These are phyloP conservation scores for Kwoniella europaea DNA, from an alignment of 768 basidiomycete genomes.

Conservation along the genomic window DNA sequence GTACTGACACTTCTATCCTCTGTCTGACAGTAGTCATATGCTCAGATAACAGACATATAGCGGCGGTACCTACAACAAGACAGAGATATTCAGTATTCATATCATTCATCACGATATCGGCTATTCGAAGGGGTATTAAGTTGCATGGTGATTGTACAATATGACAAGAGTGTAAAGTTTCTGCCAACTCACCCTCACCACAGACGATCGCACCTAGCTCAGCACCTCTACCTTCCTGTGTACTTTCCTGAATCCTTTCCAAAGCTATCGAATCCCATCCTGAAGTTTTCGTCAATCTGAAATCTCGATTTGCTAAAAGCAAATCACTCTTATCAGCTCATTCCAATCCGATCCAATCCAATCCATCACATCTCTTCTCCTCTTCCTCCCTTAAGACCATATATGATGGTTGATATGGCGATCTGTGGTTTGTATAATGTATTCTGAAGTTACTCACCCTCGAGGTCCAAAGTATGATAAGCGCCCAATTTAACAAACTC, in stretches of 20 bases:
- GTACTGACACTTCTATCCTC: slow-evolving; percentile 83
- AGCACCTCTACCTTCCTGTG: slow-evolving; percentile 89
- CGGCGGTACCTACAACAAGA: slow-evolving; percentile 69
- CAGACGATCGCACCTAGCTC: slow-evolving; percentile 95
- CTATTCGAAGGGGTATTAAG: no score
- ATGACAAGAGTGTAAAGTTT: no score
- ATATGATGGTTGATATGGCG: no score
- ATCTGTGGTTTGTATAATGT: no score
- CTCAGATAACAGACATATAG: slow-evolving; percentile 91
- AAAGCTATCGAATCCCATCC: slow-evolving; percentile 91
- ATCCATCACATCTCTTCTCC: no score
- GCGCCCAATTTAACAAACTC: slow-evolving; percentile 88
- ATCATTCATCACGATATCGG: no score
- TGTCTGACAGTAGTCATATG: slow-evolving; percentile 95
- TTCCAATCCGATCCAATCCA: background rate
- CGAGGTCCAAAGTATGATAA: slow-evolving; percentile 91
- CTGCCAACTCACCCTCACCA: slow-evolving; percentile 71
- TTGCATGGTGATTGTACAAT: no score
- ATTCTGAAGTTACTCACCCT: slow-evolving; percentile 58
- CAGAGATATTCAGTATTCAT: background rate
- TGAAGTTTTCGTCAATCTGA: slow-evolving; percentile 78
- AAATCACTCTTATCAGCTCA: background rate
- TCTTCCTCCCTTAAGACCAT: no score
- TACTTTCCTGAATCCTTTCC: slow-evolving; percentile 81
- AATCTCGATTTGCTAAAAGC: slow-evolving; percentile 73